Percentiles rank a stretch among this genome's conserved stretches.
Evolutionary conservation across 768 basidiomycete species (phyloP).

Genomic region (Suillus weaverae): DNA sequence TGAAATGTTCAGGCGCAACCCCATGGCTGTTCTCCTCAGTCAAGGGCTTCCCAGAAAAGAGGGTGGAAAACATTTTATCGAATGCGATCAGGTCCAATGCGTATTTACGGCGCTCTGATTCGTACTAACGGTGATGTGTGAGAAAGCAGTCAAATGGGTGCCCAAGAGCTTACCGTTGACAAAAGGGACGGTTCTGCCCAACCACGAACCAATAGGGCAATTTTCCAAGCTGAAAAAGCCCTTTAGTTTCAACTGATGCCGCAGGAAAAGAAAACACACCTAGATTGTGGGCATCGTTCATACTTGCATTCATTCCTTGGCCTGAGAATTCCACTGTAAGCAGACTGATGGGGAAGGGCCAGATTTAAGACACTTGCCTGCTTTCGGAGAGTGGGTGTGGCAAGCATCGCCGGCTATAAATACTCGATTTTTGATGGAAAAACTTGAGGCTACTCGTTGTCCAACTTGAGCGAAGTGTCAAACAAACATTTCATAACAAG

Average conservation of each 20-base stretch:
- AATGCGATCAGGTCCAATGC: slow-evolving; percentile 56
- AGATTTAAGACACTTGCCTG: slow-evolving; percentile 28
- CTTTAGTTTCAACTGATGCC: background rate
- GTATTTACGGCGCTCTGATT: slow-evolving; percentile 51
- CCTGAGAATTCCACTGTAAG: slow-evolving; percentile 34
- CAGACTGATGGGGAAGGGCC: background rate
- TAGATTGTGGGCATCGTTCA: slow-evolving; percentile 56
- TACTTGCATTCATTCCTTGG: slow-evolving; percentile 55
- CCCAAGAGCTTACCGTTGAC: slow-evolving; percentile 39
- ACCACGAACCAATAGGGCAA: slow-evolving; percentile 49
- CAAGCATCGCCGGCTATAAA: slow-evolving; percentile 61
- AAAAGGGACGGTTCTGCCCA: slow-evolving; percentile 47
- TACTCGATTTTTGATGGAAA: slow-evolving; percentile 45
- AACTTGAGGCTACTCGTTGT: slow-evolving; percentile 55
- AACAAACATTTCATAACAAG: background rate
- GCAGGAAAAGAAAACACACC: slow-evolving; percentile 23
- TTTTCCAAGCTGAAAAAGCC: slow-evolving; percentile 46
- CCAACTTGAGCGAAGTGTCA: slow-evolving; percentile 38
- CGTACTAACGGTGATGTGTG: slow-evolving; percentile 38
- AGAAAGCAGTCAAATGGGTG: background rate
- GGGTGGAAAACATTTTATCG: slow-evolving; percentile 49
- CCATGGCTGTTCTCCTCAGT: slow-evolving; percentile 39
- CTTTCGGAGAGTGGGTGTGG: slow-evolving; percentile 46
- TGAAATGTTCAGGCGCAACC: slow-evolving; percentile 43
- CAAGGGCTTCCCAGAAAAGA: slow-evolving; percentile 55